Evolutionary conservation across 148 eudicot species (phyloP), one percentile per base, ranked within the genome.

Genomic region (Euryodendron excelsum): DNA sequence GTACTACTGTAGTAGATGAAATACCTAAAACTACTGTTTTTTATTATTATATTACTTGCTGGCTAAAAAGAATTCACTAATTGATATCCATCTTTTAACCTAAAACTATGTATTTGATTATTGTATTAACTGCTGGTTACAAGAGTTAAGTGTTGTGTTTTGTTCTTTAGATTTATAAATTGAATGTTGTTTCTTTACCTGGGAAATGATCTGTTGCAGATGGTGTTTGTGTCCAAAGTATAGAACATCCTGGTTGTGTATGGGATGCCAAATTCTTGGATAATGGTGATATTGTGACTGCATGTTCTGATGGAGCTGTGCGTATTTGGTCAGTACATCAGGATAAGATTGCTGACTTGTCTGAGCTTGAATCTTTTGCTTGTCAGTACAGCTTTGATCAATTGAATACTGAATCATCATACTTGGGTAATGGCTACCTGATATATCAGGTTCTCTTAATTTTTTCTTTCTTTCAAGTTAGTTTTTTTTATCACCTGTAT

Each of bases 191-290:
- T n/a, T 63, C 50, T 30, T 66, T 59, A 60, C 37, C 31, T 1
- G 62, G 58, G 44, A 39, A 65, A 37, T 61, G 44, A 48, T 69
- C 30, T 83, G 74, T 83, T 88, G 82, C 86, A 96, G 99, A 96
- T 87, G 98, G 96, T 77, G 86, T 81, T 74, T 93, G 97, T 83
- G 85, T 93, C 70, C 97, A 96, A 80, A 93, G 90, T 87, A 82
- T 96, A 82, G 99, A 96, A 85, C 99, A 96, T 81, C 99, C 99
- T 64, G 99, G 99, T 37, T 96, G 98, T 87, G 96, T 96, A 70
- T 96, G 99, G 99, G 98, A 96, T 89, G 91, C 87, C 75, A 96
- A 96, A 71, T 93, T 96, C 83, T 81, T 96, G 90, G 95, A 86
- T 77, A 96, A 92, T 82, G 98, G 98, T 48, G 98, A 96, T 79